phyloP scores from a whole-genome alignment of 768 basidiomycete species.

The Lepiota subincarnata region DNA sequence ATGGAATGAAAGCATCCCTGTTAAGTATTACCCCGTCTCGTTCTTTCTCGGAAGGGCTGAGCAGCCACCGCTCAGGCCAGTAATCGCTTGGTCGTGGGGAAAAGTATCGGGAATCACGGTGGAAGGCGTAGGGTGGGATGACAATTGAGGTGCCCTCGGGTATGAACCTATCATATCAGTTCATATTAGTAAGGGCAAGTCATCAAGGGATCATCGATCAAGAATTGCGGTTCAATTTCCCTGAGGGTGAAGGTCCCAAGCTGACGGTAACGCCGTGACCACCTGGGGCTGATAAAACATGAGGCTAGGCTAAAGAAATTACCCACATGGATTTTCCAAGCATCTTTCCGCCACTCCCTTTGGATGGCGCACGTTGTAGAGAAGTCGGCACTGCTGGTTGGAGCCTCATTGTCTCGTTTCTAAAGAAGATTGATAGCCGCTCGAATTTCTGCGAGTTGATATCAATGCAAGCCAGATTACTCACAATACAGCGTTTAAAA shows the following conservation, averaged over 20 bases:
- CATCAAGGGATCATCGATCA: background rate
- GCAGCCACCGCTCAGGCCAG: constrained; percentile 35
- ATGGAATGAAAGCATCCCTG: constrained; percentile 24
- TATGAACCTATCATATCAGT: constrained; percentile 25
- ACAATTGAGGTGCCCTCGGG: constrained; percentile 34
- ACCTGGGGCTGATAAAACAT: background rate
- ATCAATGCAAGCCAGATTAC: constrained; percentile 9
- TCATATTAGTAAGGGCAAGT: background rate
- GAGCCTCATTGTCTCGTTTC: constrained; percentile 34
- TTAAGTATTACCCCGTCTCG: constrained; percentile 14
- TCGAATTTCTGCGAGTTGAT: background rate
- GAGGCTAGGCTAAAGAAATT: background rate
- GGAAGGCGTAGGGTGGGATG: constrained; percentile 32
- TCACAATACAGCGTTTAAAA: constrained; percentile 33
- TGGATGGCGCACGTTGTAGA: constrained; percentile 26
- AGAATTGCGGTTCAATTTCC: background rate
- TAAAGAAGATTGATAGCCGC: constrained; percentile 8
- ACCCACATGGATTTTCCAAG: constrained; percentile 17
- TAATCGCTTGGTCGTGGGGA: constrained; percentile 31
- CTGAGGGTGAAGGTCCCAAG: background rate
- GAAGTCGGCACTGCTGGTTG: constrained; percentile 30
- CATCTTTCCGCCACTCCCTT: constrained; percentile 26
- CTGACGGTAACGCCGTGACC: too few species aligned
- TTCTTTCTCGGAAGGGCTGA: background rate
- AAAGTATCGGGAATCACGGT: constrained; percentile 33